Percentiles rank a stretch among this genome's conserved stretches.
These are phyloP conservation scores for Venustampulla echinocandica DNA, from an alignment of 495 filamentous ascomycete genomes.

Conservation along the genomic window DNA sequence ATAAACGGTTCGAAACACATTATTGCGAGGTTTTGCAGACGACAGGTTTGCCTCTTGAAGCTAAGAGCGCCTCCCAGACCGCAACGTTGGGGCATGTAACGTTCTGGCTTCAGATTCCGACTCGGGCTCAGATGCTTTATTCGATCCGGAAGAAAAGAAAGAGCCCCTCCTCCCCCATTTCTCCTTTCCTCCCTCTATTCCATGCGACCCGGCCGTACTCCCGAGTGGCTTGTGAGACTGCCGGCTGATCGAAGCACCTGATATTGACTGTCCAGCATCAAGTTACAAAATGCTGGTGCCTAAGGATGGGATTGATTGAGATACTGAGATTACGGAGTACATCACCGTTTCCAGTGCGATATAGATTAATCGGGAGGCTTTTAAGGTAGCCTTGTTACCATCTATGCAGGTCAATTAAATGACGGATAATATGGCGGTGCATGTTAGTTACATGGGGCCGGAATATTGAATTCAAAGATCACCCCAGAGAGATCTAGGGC, in stretches of 20 bases:
- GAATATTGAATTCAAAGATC: conserved; percentile 11
- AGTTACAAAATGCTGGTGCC: conserved; percentile 8
- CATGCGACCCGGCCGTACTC: no score
- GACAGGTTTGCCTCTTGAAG: neutral
- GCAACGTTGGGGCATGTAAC: neutral
- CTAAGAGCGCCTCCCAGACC: neutral
- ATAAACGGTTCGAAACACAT: no score
- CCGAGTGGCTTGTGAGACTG: no score
- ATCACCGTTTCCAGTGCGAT: conserved; percentile 8
- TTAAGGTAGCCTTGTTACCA: conserved; percentile 6
- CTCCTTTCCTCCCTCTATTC: no score
- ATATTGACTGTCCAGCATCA: conserved; percentile 4
- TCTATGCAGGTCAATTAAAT: conserved; percentile 13
- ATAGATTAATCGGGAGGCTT: conserved; percentile 15
- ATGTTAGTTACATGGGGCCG: conserved; percentile 3
- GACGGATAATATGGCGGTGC: conserved; percentile 13
- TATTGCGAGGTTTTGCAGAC: no score
- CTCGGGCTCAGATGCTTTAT: neutral
- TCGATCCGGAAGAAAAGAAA: no score
- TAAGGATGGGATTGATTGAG: conserved; percentile 8
- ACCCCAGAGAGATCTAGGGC: neutral
- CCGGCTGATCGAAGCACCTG: neutral
- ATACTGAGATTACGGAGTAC: conserved; percentile 6
- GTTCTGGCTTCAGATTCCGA: neutral
- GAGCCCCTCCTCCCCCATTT: no score